Evolutionary conservation across 345 rosid genomes (phyloP).

Genomic region (Arabis alpina): DNA sequence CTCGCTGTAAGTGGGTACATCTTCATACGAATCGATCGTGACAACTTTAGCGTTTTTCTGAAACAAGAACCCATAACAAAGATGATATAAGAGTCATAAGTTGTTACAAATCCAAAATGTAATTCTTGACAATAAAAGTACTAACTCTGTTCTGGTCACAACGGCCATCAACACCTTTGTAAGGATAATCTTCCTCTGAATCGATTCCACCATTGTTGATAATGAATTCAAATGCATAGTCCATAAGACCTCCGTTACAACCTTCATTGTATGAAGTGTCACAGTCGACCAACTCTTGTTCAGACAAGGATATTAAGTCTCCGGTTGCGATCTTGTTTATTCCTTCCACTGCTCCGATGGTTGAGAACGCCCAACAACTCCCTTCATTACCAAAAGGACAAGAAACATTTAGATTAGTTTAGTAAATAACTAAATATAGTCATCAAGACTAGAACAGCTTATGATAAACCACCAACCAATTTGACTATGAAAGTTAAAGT

Average conservation of each 20-base stretch:
- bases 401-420: background rate
- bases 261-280: slow-evolving; percentile 66
- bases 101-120: slow-evolving; percentile 10
- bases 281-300: slow-evolving; percentile 87
- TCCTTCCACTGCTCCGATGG: slow-evolving; percentile 84
- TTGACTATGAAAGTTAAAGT: background rate
- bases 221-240: slow-evolving; percentile 72
- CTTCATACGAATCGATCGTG: slow-evolving; percentile 55
- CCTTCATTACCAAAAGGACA: slow-evolving; percentile 45
- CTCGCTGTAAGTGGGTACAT: slow-evolving; percentile 65
- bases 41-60: slow-evolving; percentile 80
- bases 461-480: background rate
- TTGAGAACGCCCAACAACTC: slow-evolving; percentile 95
- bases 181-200: slow-evolving; percentile 76
- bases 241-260: slow-evolving; percentile 90
- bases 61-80: slow-evolving; percentile 17
- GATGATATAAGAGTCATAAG: background rate
- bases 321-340: slow-evolving; percentile 76
- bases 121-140: background rate
- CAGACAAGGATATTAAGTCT: slow-evolving; percentile 61
- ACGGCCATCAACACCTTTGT: slow-evolving; percentile 50
- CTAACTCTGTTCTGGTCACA: slow-evolving; percentile 64
- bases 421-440: background rate
- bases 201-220: slow-evolving; percentile 72
- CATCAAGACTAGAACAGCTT: background rate